A percentile compares a stretch with the other conserved stretches of the same genome.
Evolutionary conservation across 768 basidiomycete species (phyloP).

Genomic region (Termitomyces sp.): DNA sequence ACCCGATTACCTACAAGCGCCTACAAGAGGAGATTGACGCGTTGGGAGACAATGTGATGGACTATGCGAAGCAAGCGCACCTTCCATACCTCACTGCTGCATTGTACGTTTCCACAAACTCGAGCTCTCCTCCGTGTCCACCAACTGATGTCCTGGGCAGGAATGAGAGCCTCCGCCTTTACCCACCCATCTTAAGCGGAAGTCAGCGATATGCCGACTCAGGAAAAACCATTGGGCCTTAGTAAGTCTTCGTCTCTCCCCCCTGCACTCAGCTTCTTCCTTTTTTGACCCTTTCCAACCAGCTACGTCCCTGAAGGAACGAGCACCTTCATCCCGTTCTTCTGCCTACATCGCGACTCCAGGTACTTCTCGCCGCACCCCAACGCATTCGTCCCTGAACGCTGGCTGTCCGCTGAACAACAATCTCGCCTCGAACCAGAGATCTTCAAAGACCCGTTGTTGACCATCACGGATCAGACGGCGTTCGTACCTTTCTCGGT

Average conservation of each 20-base stretch:
- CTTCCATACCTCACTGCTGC: conserved; percentile 31
- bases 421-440: conserved; percentile 23
- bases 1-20: conserved; percentile 26
- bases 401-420: conserved; percentile 25
- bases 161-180: conserved; percentile 44
- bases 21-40: conserved; percentile 30
- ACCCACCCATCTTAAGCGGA: conserved; percentile 43
- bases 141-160: conserved; percentile 20
- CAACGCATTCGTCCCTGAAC: conserved; percentile 35
- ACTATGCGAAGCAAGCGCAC: conserved; percentile 21
- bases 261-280: not conserved
- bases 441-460: conserved; percentile 21
- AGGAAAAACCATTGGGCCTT: conserved; percentile 31
- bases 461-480: conserved; percentile 17
- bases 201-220: conserved; percentile 35
- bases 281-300: not conserved
- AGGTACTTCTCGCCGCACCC: conserved; percentile 41
- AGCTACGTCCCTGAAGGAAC: conserved; percentile 43
- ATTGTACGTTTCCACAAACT: conserved; percentile 20
- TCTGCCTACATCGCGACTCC: conserved; percentile 39
- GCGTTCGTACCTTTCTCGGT: conserved; percentile 40
- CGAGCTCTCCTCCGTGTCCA: not conserved
- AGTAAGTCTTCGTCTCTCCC: conserved; percentile 22
- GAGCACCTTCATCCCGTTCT: conserved; percentile 33
- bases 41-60: conserved; percentile 18